Evolutionary conservation across 306 rosid species (phyloP).

Genomic region (Hippophae rhamnoides): DNA sequence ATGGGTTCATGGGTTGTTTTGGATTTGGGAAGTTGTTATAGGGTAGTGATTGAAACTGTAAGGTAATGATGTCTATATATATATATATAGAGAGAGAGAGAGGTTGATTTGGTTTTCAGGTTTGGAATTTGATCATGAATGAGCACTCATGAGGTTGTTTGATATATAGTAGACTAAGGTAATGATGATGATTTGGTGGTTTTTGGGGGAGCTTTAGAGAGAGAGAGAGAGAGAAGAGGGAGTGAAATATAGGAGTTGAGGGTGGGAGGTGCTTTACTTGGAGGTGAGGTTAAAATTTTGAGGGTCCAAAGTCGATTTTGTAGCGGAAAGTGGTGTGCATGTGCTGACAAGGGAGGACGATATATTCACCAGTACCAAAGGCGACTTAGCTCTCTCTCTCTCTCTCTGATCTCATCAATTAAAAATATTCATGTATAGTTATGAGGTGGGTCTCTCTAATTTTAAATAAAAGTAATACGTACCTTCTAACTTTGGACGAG

Average conservation of each 20-base stretch:
- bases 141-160: not conserved
- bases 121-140: no score
- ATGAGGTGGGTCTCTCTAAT: conserved; percentile 50
- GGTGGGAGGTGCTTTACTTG: conserved; percentile 85
- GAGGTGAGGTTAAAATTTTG: conserved; percentile 55
- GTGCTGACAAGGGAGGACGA: conserved; percentile 85
- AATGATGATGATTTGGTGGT: conserved; percentile 9
- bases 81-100: conserved; percentile 11
- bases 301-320: conserved; percentile 86
- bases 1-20: conserved; percentile 5
- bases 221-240: conserved; percentile 13
- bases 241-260: conserved; percentile 42
- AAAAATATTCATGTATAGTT: not conserved
- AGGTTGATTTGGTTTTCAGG: no score
- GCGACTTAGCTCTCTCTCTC: conserved; percentile 48
- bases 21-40: not conserved
- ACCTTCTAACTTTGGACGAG: not conserved
- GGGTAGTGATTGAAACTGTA: no score
- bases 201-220: conserved; percentile 22
- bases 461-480: conserved; percentile 1
- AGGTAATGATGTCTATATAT: no score
- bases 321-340: conserved; percentile 95
- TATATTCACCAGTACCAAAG: conserved; percentile 71
- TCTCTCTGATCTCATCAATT: conserved; percentile 22
- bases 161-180: conserved; percentile 23